Evolutionary conservation across 768 basidiomycete genomes (phyloP), one percentile per base, ranked within the genome.

Genomic region (Termitomyces eurrhizus): DNA sequence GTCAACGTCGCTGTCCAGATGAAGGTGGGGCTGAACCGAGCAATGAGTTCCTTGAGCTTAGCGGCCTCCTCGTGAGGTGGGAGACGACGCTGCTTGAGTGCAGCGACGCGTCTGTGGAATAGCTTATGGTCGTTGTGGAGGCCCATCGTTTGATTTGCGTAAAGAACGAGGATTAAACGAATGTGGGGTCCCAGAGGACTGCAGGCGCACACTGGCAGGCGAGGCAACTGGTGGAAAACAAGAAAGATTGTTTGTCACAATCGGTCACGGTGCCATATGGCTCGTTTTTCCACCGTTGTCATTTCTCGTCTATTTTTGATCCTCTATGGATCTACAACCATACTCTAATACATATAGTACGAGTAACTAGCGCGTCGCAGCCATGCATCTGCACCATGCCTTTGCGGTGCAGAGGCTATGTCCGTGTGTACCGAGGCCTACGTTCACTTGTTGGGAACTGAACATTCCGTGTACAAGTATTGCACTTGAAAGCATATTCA

Each of bases 121-220:
- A 52, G 7, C 44, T 60, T 29, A 18, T 59, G 51, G 37, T 62
- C 61, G 32, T 59, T 37, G 44, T 62, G 58, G 48, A 49, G 41
- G 13, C 64, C 64, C 65, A 65, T 65, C 21, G 53, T 52, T 52
- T 60, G 49, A 4, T 16, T 7, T 21, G 50, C 41, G 58, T 57
- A 68, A 67, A 16, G 67, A 68, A 49, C 52, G 67, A 42, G 32
- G 3, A 54, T 32, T 66, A 68, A 68, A 60, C 54, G 67, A 68
- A 50, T 60, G 67, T 68, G 59, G n/a, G 51, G 66, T 64, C 66
- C 67, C 64, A 26, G 24, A 61, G 59, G 64, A 61, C 35, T 36
- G 21, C 39, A 29, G 41, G 18, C 36, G 33, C 41, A 52, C 60
- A n/a, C n/a, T n/a, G n/a, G n/a, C n/a, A 52, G 54, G 16, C 49